Base-by-base conservation (phyloP, 306 rosid genomes). In the Canavalia ensiformis region DNA sequence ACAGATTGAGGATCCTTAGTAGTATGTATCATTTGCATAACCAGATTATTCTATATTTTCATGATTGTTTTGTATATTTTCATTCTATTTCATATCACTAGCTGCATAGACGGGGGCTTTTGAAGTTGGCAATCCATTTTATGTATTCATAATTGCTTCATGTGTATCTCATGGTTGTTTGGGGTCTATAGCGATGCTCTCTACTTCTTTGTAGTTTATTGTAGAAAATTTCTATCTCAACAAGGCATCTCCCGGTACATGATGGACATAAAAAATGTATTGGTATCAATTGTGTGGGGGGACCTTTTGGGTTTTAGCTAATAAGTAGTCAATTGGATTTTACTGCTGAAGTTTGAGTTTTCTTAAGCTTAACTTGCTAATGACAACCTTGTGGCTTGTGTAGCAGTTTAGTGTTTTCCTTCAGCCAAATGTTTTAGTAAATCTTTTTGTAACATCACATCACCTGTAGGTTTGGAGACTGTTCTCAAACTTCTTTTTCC, bases 381-480 rank as follows among this genome's bases (percentile, higher is more conserved):
- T 5, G 51, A 51, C 49, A 44, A 8, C 54, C 63, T 34, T 37
- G 25, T 68, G 6, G 28, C 63, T 34, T 37, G 25, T 68, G 6
- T 34, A 58, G 46, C 18, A 46, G 30, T 80, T 60, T 73, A 46
- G 56, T 35, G 7, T 49, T 34, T 41, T 76, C 50, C 28, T 77
- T 59, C 82, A 28, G 35, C 71, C 45, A 39, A 77, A 75, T 64
- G 46, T 49, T 68, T 30, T 28, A 51, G 57, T 46, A 42, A 51
- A 64, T 52, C 66, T 44, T 57, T 35, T 68, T 69, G 31, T 76
- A 79, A 87, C 55, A 31, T 81, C 30, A 6, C 82, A 62, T 63
- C 51, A 47, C 83, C 68, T 88, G 88, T 88, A 95, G 99, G 85
- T 95, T 66, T 95, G 99, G 99, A 93, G 98, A 90, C 84, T 95